Evolutionary conservation across 306 rosid genomes (phyloP), one percentile per base, ranked within the genome.

Genomic region (Medicago truncatula): DNA sequence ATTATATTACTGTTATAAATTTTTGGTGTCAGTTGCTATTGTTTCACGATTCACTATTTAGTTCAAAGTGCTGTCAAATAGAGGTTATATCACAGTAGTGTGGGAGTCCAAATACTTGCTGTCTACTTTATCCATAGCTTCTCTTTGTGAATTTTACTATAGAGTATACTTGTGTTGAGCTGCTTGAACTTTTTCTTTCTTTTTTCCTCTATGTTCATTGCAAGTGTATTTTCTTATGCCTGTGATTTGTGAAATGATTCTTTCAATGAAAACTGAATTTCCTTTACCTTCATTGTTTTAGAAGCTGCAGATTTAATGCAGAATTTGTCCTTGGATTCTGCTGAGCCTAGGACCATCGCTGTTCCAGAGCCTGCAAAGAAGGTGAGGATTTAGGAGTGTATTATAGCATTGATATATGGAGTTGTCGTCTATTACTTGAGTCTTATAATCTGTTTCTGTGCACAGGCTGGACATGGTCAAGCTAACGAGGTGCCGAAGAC

Each of bases 241-340:
- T 21, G 8, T 47, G 3, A 31, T 15, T 15, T 67, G 13, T 69
- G 44, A 69, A 69, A 25, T 28, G 18, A 16, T 69, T 69, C 23
- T n/a, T 47, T 69, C 5, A 5, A 25, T 47, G 15, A 36, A 1
- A 47, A 69, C 4, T 15, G 23, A 46, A 46, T 69, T 69, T 69
- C 60, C 74, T 69, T 49, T 25, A 69, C 60, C 15, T 6, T 28
- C 15, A 49, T 9, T 69, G n/a, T n/a, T 49, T 15, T 10, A 69
- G 60, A 49, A 49, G 25, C 59, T 69, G 60, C n/a, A 5, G 60
- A 49, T 9, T 25, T 50, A n/a, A 25, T 69, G 0, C 59, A 49
- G 61, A 69, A 49, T 49, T 15, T 69, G 59, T 28, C 74, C n/a
- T 49, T 69, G 60, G 60, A 31, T 69, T 69, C 74, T 15, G 60